Evolutionary conservation across 2,329 filamentous ascomycete genomes (phyloP), one percentile per base, ranked within the genome.

Genomic region (Diaporthe sp.): DNA sequence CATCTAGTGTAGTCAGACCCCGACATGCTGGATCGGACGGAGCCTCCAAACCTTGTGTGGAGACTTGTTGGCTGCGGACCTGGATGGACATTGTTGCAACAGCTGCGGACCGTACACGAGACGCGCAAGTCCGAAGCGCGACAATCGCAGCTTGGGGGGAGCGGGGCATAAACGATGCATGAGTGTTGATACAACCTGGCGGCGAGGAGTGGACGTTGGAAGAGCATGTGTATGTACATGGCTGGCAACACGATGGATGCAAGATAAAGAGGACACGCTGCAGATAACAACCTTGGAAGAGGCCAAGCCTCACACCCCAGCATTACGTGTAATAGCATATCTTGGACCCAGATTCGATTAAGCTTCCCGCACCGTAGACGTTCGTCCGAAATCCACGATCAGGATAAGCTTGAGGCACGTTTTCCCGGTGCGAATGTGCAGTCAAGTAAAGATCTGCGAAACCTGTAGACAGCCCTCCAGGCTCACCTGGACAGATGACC

Each of bases 321-420:
- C 8, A 55, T 25, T 15, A 31, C 31, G 46, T 51, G 31, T n/a
- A 49, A 49, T 51, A 42, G 34, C n/a, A 53, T 42, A 69, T 34
- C 46, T 55, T 13, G 28, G 15, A n/a, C 15, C n/a, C 65, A 55
- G 65, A 55, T 55, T 39, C 13, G 34, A 55, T 69, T 69, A 69
- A 69, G 65, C 65, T 69, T 69, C 65, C 46, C 65, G 65, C 49
- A 69, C 34, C 12, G 34, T 55, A 22, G 62, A 69, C n/a, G 65
- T 69, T 53, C 65, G 49, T 69, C 65, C 65, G 65, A 69, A 69
- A 19, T 67, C 62, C 44, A 67, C 28, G 62, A 25, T 55, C 2
- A 25, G 49, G 13, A 53, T 42, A 34, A 53, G 34, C 65, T 42
- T 55, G 31, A 37, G 65, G 22, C 22, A 42, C n/a, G 31, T 42